Base-by-base conservation (phyloP, 257 asterid genomes). In the Penstemon davidsonii region DNA sequence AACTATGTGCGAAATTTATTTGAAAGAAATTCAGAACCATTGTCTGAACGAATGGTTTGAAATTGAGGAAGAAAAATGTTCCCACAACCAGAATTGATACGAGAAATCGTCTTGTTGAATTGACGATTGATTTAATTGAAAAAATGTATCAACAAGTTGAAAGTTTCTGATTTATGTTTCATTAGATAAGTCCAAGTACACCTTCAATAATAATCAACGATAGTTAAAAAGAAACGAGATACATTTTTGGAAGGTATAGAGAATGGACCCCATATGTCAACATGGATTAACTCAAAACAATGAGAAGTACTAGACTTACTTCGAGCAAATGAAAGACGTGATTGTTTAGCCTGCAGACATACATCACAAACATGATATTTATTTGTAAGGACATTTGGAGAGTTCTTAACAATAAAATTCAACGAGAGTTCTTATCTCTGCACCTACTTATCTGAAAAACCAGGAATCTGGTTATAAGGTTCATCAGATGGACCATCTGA, bases 131-230 rank as follows among this genome's bases (percentile, higher is more conserved):
- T 12, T 58, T 37, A 19, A 11, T 18, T 45, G 18, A 46, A 63
- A 8, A 63, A 63, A 46, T 44, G 44, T 0, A 58, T 38, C 4
- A 58, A 58, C 46, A 38, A 45, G 15, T 63, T 46, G 7, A 63
- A 63, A 4, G 53, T 63, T 63, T 63, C 41, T 3, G 45, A 63
- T 63, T 63, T 63, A 47, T 63, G 53, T 43, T 18, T 63, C 41
- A 63, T 44, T 45, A 63, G 33, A 10, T 46, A 63, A 45, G 46
- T 1, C 45, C 46, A 58, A 33, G 63, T 25, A 25, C 33, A 25
- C 33, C 33, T 25, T 25, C 33, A 25, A 25, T 25, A 25, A 25
- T 25, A 1, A 25, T 25, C 33, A 25, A 25, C 33, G 2, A 25
- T 25, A 25, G 33, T 25, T 25, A 0, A 25, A 25, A 25, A n/a